These are phyloP conservation scores for Lecanosticta acicola DNA, from an alignment of 2,329 filamentous ascomycete genomes.

Conservation along the genomic window DNA sequence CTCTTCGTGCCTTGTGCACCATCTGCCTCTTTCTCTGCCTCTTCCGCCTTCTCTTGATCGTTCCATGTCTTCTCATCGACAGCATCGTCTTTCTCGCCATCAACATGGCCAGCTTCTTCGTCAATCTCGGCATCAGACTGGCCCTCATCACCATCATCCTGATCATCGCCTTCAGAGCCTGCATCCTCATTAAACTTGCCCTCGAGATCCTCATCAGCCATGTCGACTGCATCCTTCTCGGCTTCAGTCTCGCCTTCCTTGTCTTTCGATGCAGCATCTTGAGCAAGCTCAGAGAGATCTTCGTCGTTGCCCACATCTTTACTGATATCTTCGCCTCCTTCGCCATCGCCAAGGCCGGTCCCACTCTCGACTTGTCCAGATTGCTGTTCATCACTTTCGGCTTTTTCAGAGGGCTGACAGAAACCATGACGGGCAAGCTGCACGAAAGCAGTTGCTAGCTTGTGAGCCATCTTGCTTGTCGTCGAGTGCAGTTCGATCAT, in stretches of 20 bases:
- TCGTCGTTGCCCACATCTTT: slow-evolving; percentile 94
- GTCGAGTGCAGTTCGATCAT: slow-evolving; percentile 63
- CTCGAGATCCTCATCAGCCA: slow-evolving; percentile 87
- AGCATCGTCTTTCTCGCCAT: slow-evolving; percentile 84
- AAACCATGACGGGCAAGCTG: slow-evolving; percentile 81
- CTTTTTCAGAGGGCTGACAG: slow-evolving; percentile 80
- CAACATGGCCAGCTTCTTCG: slow-evolving; percentile 65
- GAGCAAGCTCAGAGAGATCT: slow-evolving; percentile 83
- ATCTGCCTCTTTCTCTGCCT: slow-evolving; percentile 75
- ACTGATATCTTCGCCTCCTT: slow-evolving; percentile 94
- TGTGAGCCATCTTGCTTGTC: slow-evolving; percentile 67
- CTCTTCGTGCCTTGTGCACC: slow-evolving; percentile 47
- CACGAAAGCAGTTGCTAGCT: slow-evolving; percentile 69
- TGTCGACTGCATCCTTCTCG: slow-evolving; percentile 81
- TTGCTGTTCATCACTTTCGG: slow-evolving; percentile 32
- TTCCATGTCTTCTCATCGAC: slow-evolving; percentile 99
- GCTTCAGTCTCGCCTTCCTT: slow-evolving; percentile 61
- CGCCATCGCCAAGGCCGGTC: slow-evolving; percentile 88
- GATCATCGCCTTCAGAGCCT: slow-evolving; percentile 55
- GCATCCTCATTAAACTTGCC: slow-evolving; percentile 67
- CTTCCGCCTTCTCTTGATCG: slow-evolving; percentile 67
- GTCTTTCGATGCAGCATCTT: slow-evolving; percentile 59
- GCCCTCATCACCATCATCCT: slow-evolving; percentile 47
- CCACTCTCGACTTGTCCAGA: slow-evolving; percentile 80
- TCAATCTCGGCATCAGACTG: slow-evolving; percentile 60